A percentile compares a stretch with the other conserved stretches of the same genome.
Evolutionary conservation across 2,329 filamentous ascomycete species (phyloP).

Genomic region (Penicillium sp.): DNA sequence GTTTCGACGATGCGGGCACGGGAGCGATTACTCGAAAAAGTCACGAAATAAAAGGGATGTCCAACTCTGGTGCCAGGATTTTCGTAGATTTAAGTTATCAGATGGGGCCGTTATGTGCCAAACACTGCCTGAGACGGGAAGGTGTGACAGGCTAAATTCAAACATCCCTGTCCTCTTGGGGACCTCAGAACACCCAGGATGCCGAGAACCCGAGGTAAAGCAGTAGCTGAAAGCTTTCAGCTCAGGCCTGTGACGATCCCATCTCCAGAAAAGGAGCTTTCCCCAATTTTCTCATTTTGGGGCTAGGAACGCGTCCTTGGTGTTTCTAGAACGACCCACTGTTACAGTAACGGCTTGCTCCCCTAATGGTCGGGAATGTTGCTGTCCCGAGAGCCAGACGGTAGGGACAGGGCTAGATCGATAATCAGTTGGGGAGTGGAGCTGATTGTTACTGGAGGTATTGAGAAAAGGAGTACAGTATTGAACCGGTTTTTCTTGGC

Average conservation of each 20-base stretch:
- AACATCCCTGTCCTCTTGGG: neutral
- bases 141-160: conserved; percentile 1
- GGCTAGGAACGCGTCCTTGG: neutral
- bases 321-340: conserved; percentile 11
- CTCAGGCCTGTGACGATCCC: neutral
- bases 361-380: neutral
- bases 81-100: conserved; percentile 15
- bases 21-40: neutral
- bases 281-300: neutral
- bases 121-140: conserved; percentile 2
- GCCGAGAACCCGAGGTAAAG: neutral
- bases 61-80: neutral
- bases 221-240: neutral
- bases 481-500: neutral
- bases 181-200: neutral
- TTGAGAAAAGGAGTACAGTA: too few species aligned
- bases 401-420: conserved; percentile 7
- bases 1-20: neutral
- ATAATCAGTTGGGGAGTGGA: conserved; percentile 14
- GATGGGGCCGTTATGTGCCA: conserved; percentile 6
- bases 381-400: conserved; percentile 4
- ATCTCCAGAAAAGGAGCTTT: neutral
- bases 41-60: neutral
- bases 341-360: neutral
- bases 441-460: neutral